Conservation (phyloP, 306 rosid genomes). For the Cyamopsis tetragonoloba region DNA sequence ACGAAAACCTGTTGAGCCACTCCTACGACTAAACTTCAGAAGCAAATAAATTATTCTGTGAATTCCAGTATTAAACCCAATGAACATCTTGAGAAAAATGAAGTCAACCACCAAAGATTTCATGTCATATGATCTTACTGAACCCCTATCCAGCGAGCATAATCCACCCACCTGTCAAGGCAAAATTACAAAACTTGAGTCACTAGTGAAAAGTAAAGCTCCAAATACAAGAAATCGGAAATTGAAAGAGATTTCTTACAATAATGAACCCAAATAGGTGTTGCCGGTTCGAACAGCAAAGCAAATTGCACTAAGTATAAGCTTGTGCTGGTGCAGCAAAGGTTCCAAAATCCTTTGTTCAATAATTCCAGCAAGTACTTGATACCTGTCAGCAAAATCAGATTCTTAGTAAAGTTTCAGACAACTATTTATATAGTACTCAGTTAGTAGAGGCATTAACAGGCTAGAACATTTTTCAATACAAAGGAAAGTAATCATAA, state of each 20-base stretch:
- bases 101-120: slow-evolving; percentile 18
- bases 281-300: slow-evolving; percentile 85
- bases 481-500: not conserved
- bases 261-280: slow-evolving; percentile 77
- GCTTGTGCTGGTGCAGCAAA: slow-evolving; percentile 73
- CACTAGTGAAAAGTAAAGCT: not conserved
- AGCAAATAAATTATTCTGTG: slow-evolving; percentile 30
- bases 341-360: slow-evolving; percentile 88
- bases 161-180: slow-evolving; percentile 82
- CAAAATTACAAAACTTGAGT: slow-evolving; percentile 17
- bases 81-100: slow-evolving; percentile 25
- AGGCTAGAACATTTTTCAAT: not conserved
- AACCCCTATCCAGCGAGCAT: slow-evolving; percentile 80
- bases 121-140: slow-evolving; percentile 38
- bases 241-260: slow-evolving; percentile 44
- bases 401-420: not conserved
- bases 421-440: not conserved
- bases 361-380: slow-evolving; percentile 71
- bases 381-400: slow-evolving; percentile 52
- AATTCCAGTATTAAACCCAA: slow-evolving; percentile 22
- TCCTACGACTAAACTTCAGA: slow-evolving; percentile 34
- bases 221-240: not conserved
- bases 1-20: slow-evolving; percentile 26
- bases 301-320: slow-evolving; percentile 61
- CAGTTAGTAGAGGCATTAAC: not conserved